Evolutionary conservation across 768 basidiomycete genomes (phyloP).

Genomic region (Paxillus ammoniavirescens): DNA sequence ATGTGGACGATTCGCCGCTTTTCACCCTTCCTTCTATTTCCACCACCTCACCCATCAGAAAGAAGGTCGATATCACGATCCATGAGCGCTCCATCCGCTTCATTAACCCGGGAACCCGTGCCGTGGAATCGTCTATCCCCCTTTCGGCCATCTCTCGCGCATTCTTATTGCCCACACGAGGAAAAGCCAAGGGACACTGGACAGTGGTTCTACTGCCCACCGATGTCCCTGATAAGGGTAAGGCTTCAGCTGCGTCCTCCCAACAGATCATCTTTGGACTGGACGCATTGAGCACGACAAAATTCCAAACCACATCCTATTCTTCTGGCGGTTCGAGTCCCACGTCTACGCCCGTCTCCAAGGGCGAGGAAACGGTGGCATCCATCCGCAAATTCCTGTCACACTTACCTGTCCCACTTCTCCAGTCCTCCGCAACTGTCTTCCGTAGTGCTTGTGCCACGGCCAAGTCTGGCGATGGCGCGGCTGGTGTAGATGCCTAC

Average conservation of each 20-base stretch:
- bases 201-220: conserved; percentile 61
- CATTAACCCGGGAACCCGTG: conserved; percentile 47
- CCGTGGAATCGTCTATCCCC: conserved; percentile 49
- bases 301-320: conserved; percentile 45
- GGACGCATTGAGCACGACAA: conserved; percentile 51
- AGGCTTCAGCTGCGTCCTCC: conserved; percentile 33
- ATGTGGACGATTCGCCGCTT: conserved; percentile 41
- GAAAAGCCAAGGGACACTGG: conserved; percentile 72
- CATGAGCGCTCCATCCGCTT: conserved; percentile 51
- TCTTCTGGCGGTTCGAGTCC: conserved; percentile 17
- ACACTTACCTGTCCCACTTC: conserved; percentile 41
- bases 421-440: conserved; percentile 47
- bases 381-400: conserved; percentile 52
- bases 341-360: conserved; percentile 37
- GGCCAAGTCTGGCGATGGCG: conserved; percentile 37
- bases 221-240: conserved; percentile 50
- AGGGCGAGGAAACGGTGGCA: conserved; percentile 53
- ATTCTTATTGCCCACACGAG: conserved; percentile 73
- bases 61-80: conserved; percentile 68
- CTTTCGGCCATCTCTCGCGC: conserved; percentile 52
- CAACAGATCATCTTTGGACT: conserved; percentile 70
- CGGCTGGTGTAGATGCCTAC: conserved; percentile 68
- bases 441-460: conserved; percentile 55
- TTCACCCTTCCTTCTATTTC: conserved; percentile 67
- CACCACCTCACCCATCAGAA: conserved; percentile 70